A percentile compares a stretch with the other conserved stretches of the same genome.
phyloP scores from a whole-genome alignment of 2,329 filamentous ascomycete genomes.

The Colletotrichum caudatum region DNA sequence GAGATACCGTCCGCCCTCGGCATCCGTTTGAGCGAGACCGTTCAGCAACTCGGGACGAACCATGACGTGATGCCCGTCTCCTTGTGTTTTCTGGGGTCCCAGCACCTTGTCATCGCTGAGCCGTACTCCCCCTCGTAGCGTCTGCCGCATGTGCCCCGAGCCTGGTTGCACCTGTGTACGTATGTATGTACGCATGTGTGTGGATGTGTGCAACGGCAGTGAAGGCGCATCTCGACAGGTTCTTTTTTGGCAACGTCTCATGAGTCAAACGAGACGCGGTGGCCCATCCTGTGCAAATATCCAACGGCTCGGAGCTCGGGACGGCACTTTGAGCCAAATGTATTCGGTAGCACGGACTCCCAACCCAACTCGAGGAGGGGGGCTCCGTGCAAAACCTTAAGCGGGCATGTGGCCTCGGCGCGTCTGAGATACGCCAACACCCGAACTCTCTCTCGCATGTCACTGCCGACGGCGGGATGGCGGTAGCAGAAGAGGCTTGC shows the following conservation, averaged over 20 bases:
- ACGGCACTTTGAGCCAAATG: not conserved
- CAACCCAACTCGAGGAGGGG: not conserved
- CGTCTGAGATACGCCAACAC: not conserved
- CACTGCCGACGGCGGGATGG: not conserved
- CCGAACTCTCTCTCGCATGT: not conserved
- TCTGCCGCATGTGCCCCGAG: too few species aligned
- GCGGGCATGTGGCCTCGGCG: not conserved
- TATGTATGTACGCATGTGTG: too few species aligned
- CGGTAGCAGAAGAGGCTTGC: not conserved
- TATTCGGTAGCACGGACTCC: not conserved
- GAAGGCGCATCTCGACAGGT: not conserved
- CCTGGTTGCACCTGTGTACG: not conserved
- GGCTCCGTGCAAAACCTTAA: not conserved
- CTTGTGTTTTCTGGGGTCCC: not conserved
- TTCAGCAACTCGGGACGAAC: slow-evolving; percentile 2
- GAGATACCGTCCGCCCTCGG: not conserved
- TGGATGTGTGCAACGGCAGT: not conserved
- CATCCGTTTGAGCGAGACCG: slow-evolving; percentile 2
- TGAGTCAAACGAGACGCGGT: not conserved
- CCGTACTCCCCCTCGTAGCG: not conserved
- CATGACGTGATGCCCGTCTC: not conserved
- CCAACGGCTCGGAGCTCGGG: not conserved
- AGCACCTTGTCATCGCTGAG: not conserved
- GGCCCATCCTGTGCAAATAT: not conserved
- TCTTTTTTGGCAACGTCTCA: not conserved